Base-by-base conservation (phyloP, 1,284 basidiomycete genomes). In the Trametes hirsuta region DNA sequence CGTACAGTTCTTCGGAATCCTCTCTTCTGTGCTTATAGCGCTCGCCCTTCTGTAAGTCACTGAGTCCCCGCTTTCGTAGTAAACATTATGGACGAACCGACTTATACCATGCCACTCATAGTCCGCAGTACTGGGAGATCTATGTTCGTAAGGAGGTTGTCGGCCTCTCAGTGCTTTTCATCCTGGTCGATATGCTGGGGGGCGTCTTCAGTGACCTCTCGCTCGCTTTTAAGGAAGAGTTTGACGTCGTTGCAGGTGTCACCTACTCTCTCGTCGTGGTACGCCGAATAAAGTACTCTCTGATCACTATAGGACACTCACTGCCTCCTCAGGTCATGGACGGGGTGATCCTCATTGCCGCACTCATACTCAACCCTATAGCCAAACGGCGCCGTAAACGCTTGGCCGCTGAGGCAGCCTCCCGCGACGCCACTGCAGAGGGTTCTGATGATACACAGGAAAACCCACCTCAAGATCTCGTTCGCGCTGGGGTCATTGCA, bases 181-280 rank as follows among this genome's bases (percentile, higher is more conserved):
- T 94, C 77, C 66, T 76, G 1, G 79, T 93, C 53, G 92, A 94
- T 71, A 82, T 87, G 53, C 69, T 84, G 15, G 91, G 91, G 35
- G 91, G 88, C 4, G 73, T 94, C 10, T 93, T 93, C 73, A 85
- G 81, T 48, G 80, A 85, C 63, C 75, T 91, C 9, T 91, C 89
- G 24, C 79, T 94, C 37, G 83, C 81, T 21, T 93, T 93, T 77
- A 85, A 89, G 66, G 69, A 74, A 6, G 68, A 81, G 6, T 87
- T 94, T 64, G 89, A 94, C 71, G 72, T 81, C 18, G 77, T 90
- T 37, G 90, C 88, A 0, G 84, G 81, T 10, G 78, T 90, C n/a
- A 77, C 82, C 42, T 91, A 88, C 65, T 75, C 80, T 2, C 70
- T 85, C 34, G 84, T 90, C 34, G 76, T 87, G 42, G 85, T 90